A percentile compares a stretch with the other conserved stretches of the same genome.
These are phyloP conservation scores for Trichosporon sp. DNA, from an alignment of 1,284 basidiomycete genomes.

Conservation along the genomic window DNA sequence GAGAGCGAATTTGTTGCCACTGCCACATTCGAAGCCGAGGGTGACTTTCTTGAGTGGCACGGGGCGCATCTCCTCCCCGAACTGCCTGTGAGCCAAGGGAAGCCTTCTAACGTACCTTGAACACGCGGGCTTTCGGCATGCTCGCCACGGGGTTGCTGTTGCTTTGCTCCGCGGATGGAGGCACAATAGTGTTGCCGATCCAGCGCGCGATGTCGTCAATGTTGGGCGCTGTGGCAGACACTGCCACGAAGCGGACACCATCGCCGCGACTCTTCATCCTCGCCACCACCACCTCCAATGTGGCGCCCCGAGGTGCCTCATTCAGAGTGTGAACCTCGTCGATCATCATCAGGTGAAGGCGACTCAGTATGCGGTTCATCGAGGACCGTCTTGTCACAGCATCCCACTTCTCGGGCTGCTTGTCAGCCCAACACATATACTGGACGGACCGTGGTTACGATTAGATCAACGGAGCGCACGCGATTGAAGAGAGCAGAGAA, in stretches of 20 bases:
- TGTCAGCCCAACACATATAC: not conserved
- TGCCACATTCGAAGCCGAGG: slow-evolving; percentile 58
- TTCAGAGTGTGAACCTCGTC: slow-evolving; percentile 94
- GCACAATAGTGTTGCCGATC: slow-evolving; percentile 55
- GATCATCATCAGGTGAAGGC: slow-evolving; percentile 63
- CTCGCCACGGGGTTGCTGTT: slow-evolving; percentile 10
- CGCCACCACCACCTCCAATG: slow-evolving; percentile 84
- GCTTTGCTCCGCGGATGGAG: not conserved
- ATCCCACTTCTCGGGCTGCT: slow-evolving; percentile 89
- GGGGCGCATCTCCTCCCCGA: slow-evolving; percentile 83
- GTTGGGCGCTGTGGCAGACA: slow-evolving; percentile 93
- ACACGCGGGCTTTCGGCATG: slow-evolving; percentile 59
- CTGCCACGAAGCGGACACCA: slow-evolving; percentile 71
- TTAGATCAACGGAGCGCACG: slow-evolving; percentile 61
- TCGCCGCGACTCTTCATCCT: slow-evolving; percentile 66
- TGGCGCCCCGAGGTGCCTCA: slow-evolving; percentile 72
- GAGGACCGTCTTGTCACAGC: slow-evolving; percentile 65
- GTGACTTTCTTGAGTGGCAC: slow-evolving; percentile 71
- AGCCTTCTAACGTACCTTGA: slow-evolving; percentile 54
- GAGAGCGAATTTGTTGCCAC: slow-evolving; percentile 79
- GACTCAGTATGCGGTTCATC: slow-evolving; percentile 37
- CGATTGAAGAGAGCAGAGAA: slow-evolving; percentile 62
- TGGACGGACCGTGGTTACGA: slow-evolving; percentile 66
- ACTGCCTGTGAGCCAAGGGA: slow-evolving; percentile 52
- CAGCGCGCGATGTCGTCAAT: slow-evolving; percentile 82